Percentiles rank a stretch among this genome's conserved stretches.
phyloP scores from a whole-genome alignment of 2,329 filamentous ascomycete species.

The Diaporthe eres region DNA sequence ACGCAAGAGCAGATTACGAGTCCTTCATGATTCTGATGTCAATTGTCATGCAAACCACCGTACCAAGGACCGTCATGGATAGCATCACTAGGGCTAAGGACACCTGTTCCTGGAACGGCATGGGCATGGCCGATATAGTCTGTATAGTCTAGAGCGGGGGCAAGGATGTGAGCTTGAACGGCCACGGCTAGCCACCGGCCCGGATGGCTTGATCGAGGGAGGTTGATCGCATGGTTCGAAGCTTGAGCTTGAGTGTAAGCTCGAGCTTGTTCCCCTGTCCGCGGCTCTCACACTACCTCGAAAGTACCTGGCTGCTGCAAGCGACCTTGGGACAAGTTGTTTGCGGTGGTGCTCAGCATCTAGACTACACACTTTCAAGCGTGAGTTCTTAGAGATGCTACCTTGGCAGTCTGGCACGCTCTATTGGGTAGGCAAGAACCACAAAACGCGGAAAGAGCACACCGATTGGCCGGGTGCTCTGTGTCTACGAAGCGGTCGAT shows the following conservation, averaged over 20 bases:
- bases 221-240: conserved; percentile 21
- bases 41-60: background rate
- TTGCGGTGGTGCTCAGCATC: background rate
- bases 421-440: background rate
- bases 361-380: background rate
- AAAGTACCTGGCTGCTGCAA: background rate
- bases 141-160: background rate
- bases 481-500: background rate
- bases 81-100: background rate
- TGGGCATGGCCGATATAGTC: background rate
- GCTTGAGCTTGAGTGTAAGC: conserved; percentile 30
- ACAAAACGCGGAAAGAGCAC: background rate
- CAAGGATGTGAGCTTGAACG: conserved; percentile 36
- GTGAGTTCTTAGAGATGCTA: background rate
- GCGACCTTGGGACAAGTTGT: background rate
- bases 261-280: conserved; percentile 23
- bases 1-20: conserved; percentile 19
- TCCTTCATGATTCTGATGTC: conserved; percentile 11
- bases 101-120: conserved; percentile 18
- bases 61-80: background rate
- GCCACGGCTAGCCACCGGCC: conserved; percentile 9
- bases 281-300: background rate
- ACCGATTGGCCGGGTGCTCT: background rate
- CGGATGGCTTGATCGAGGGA: conserved; percentile 18
- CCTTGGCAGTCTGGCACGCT: background rate